phyloP scores from a whole-genome alignment of 257 asterid species.

The Solanum piurae region DNA sequence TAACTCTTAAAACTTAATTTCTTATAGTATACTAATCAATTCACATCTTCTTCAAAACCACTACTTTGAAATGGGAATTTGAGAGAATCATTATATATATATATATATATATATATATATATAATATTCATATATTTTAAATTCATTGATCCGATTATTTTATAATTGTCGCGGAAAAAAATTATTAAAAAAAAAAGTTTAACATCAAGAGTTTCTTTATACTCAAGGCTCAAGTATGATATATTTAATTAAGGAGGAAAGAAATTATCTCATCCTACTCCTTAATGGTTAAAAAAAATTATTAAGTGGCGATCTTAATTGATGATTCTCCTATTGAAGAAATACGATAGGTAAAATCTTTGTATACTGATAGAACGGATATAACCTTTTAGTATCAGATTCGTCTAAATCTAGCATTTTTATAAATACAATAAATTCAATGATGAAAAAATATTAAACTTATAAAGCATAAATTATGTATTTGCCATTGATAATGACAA shows the following conservation, averaged over 20 bases:
- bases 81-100: too few species aligned
- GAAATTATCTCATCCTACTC: background rate
- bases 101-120: too few species aligned
- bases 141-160: too few species aligned
- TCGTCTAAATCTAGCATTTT: background rate
- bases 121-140: background rate
- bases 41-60: background rate
- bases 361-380: background rate
- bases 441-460: background rate
- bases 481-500: background rate
- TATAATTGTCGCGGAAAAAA: background rate
- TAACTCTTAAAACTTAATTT: background rate
- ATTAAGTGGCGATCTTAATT: background rate
- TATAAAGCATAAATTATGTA: background rate
- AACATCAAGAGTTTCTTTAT: background rate
- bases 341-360: background rate
- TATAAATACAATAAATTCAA: background rate
- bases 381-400: background rate
- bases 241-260: background rate
- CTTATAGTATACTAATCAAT: background rate
- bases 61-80: too few species aligned
- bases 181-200: background rate
- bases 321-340: background rate
- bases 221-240: background rate
- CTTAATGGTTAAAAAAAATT: background rate